Percentiles rank a stretch among this genome's conserved stretches.
These are phyloP conservation scores for Neurospora sp. DNA, from an alignment of 495 filamentous ascomycete species.

Conservation along the genomic window DNA sequence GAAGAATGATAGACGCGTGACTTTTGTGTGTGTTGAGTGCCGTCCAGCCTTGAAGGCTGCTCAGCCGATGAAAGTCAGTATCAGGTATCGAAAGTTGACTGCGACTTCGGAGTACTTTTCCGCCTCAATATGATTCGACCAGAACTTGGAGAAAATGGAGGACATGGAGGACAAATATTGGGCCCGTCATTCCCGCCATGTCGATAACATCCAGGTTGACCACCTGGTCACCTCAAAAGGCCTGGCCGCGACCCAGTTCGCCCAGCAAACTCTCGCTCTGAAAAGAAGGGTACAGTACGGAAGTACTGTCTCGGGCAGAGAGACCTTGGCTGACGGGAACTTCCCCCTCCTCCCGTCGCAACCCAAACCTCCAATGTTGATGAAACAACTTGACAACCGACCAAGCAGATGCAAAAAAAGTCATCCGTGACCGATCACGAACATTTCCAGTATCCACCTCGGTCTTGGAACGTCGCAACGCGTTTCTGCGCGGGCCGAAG, in stretches of 20 bases:
- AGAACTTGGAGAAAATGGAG: not conserved
- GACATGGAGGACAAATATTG: not conserved
- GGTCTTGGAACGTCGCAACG: not conserved
- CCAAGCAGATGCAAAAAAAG: not conserved
- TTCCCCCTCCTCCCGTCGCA: not conserved
- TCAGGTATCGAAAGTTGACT: not conserved
- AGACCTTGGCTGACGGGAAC: not conserved
- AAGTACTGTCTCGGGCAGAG: not conserved
- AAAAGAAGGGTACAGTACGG: not conserved
- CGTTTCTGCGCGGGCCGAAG: not conserved
- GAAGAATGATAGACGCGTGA: not conserved
- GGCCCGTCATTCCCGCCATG: not conserved
- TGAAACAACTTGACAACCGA: not conserved
- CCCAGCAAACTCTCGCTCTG: not conserved
- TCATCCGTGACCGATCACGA: not conserved
- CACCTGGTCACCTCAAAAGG: not conserved
- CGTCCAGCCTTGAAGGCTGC: not conserved
- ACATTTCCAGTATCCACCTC: not conserved
- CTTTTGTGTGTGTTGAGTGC: not conserved
- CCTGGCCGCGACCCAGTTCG: not conserved
- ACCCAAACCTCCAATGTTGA: not conserved
- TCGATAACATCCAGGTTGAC: not conserved
- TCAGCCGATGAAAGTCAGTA: not conserved
- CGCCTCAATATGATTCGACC: not conserved
- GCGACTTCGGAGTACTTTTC: not conserved